A percentile compares a stretch with the other conserved stretches of the same genome.
These are phyloP conservation scores for Daedalea quercina DNA, from an alignment of 768 basidiomycete species.

Conservation along the genomic window DNA sequence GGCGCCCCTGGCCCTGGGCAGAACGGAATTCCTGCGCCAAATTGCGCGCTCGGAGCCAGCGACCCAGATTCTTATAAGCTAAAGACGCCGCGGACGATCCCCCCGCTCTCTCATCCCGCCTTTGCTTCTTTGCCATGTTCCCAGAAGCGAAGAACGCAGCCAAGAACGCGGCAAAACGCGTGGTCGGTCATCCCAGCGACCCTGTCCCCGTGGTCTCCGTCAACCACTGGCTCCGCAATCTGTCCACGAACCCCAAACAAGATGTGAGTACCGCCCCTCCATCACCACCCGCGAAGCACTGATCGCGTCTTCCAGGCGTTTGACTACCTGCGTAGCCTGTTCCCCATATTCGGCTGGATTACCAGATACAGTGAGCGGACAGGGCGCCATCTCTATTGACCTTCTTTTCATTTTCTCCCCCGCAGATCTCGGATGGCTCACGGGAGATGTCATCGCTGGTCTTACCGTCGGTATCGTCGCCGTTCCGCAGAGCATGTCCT, in stretches of 20 bases:
- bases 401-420: neutral
- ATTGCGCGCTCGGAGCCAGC: conserved; percentile 4
- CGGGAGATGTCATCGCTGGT: conserved; percentile 91
- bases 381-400: neutral
- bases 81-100: too few species aligned
- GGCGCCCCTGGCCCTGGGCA: neutral
- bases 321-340: conserved; percentile 64
- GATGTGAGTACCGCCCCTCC: conserved; percentile 33
- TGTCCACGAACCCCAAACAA: conserved; percentile 38
- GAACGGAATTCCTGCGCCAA: neutral
- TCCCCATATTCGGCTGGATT: conserved; percentile 85
- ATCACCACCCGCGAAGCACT: neutral
- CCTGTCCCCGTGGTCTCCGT: conserved; percentile 53
- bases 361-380: conserved; percentile 69
- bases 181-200: conserved; percentile 57
- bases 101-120: neutral
- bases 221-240: conserved; percentile 42
- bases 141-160: conserved; percentile 34
- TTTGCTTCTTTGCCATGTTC: conserved; percentile 25
- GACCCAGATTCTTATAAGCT: neutral
- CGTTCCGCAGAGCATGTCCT: conserved; percentile 92
- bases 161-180: conserved; percentile 47
- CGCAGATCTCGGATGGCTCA: conserved; percentile 70
- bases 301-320: conserved; percentile 34
- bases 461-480: conserved; percentile 87